Conservation (phyloP, 306 rosid genomes). For the Casuarina cunninghamiana region DNA sequence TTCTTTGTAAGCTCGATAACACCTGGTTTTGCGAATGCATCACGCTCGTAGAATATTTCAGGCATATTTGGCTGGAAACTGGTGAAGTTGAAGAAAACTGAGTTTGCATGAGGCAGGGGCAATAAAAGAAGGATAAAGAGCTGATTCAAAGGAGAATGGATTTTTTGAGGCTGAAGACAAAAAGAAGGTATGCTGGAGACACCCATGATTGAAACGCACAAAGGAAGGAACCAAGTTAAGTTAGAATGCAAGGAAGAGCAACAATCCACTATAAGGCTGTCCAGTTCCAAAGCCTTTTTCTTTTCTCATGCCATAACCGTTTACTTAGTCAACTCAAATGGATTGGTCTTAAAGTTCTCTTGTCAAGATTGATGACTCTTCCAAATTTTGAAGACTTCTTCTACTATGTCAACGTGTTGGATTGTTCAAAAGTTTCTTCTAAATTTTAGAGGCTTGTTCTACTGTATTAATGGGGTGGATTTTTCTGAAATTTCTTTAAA, state of each 20-base stretch:
- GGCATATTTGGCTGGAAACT: constrained; percentile 35
- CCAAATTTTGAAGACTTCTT: too few relatives aligned
- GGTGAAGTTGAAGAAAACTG: constrained; percentile 52
- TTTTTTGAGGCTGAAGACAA: background rate
- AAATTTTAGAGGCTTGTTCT: too few relatives aligned
- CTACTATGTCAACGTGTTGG: too few relatives aligned
- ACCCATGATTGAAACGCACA: background rate
- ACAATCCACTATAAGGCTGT: too few relatives aligned
- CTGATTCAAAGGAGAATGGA: background rate
- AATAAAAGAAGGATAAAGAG: constrained; percentile 21
- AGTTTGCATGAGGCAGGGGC: constrained; percentile 18
- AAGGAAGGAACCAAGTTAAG: background rate
- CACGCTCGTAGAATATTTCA: constrained; percentile 39
- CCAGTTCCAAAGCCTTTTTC: too few relatives aligned
- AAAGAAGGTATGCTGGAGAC: background rate
- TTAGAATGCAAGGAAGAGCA: background rate
- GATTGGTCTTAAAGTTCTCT: too few relatives aligned
- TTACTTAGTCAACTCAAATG: too few relatives aligned
- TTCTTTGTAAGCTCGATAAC: constrained; percentile 66
- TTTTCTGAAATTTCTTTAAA: too few relatives aligned
- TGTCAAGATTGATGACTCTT: too few relatives aligned
- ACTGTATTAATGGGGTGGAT: too few relatives aligned
- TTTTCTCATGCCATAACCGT: background rate
- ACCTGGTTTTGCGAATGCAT: constrained; percentile 42
- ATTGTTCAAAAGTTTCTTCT: too few relatives aligned